A percentile compares a stretch with the other conserved stretches of the same genome.
Evolutionary conservation across 2,329 filamentous ascomycete species (phyloP).

Genomic region (Chaetomium globosum): DNA sequence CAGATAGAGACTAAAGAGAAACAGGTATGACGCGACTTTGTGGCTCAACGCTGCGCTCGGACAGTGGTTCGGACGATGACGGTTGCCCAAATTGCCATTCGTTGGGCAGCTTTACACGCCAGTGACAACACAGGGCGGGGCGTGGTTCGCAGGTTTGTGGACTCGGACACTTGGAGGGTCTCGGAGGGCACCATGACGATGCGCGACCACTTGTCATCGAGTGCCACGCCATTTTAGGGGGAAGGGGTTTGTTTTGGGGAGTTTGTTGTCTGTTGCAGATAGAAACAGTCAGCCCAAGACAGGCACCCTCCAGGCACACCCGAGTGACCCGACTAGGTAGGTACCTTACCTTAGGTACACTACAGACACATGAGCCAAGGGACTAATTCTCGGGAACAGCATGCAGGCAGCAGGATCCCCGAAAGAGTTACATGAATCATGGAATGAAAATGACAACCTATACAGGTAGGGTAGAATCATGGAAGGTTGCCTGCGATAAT

Average conservation of each 20-base stretch:
- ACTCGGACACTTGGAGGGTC: conserved; percentile 7
- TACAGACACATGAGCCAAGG: not conserved
- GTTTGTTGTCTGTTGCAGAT: not conserved
- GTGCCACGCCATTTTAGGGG: conserved; percentile 1
- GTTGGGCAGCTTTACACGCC: not conserved
- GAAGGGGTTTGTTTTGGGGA: not conserved
- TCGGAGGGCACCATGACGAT: not conserved
- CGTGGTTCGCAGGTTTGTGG: not conserved
- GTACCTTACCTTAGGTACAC: no score
- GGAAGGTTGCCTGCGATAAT: no score
- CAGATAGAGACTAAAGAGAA: not conserved
- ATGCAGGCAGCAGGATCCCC: no score
- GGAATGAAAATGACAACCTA: no score
- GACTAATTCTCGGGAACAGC: no score
- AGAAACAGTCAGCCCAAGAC: not conserved
- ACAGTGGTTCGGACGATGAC: not conserved
- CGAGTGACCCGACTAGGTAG: not conserved
- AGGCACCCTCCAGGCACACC: not conserved
- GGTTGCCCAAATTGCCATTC: not conserved
- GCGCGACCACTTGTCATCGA: conserved; percentile 1
- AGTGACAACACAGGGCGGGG: not conserved
- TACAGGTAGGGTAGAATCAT: no score
- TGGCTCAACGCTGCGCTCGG: conserved; percentile 5
- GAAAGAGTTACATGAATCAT: no score
- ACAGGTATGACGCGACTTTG: not conserved